Base-by-base conservation (phyloP, 768 basidiomycete species). In the Leccinum boreale region DNA sequence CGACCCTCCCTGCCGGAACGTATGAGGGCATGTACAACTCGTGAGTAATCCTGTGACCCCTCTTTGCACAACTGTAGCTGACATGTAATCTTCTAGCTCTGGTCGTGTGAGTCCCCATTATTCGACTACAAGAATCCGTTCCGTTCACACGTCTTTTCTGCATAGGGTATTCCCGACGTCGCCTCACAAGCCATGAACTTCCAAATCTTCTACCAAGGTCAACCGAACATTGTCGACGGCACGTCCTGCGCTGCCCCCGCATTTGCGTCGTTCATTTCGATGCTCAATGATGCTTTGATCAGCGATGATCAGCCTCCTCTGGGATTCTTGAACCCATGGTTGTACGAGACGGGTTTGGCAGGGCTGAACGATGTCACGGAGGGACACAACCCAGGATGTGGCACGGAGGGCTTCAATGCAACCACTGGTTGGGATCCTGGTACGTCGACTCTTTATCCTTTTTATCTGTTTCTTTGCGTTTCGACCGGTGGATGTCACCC, bases 261-360 rank as follows among this genome's bases (percentile, higher is more conserved):
- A 11, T 46, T 46, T 46, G 45, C 45, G 11, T 23, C 45, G 10
- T 46, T 46, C 23, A 23, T 89, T 17, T 78, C 86, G 3, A 77
- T 90, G 60, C 70, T 90, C 52, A 88, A 89, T 53, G 85, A 89
- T 56, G 84, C 79, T 2, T 79, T 84, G 8, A 67, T 86, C 24
- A 69, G 71, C 3, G 73, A 72, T 0, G 73, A 75, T 0, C 70
- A 74, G 51, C 63, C 70, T 10, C 56, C 85, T 24, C 71, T 89
- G n/a, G 45, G 45, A 11, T 87, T 87, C 72, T 71, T 89, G 58
- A 87, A 88, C 68, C 86, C 85, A 3, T 73, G 85, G 48, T 54
- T 88, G 2, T 88, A 89, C 65, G 49, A 61, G 11, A 59, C 44
- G 21, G 75, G 74, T 0, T 58, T 57, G 12, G 6, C 55, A 2